Conservation (phyloP, 2,329 filamentous ascomycete genomes). For the Aspergillus chevalieri region DNA sequence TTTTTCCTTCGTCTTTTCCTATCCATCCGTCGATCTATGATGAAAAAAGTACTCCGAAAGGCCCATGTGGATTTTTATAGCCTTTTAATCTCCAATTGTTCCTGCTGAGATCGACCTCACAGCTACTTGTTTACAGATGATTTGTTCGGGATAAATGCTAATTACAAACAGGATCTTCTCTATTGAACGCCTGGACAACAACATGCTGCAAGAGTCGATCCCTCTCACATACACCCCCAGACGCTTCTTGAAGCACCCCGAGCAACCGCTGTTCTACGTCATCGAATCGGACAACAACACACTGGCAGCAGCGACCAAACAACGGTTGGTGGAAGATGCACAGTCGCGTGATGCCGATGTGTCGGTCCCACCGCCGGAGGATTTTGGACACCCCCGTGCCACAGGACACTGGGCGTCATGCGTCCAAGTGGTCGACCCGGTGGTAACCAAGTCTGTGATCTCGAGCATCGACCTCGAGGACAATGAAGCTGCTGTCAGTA, state of each 20-base stretch:
- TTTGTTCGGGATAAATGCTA: constrained; percentile 5
- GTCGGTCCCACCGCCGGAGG: constrained; percentile 64
- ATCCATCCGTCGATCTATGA: constrained; percentile 40
- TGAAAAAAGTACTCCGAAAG: constrained; percentile 29
- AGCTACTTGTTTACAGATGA: constrained; percentile 2
- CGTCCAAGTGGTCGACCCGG: constrained; percentile 83
- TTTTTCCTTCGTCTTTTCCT: constrained; percentile 4
- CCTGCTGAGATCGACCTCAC: constrained; percentile 65
- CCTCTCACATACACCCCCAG: constrained; percentile 85
- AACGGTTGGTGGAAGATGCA: constrained; percentile 68
- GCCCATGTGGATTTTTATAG: constrained; percentile 41
- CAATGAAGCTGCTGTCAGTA: constrained; percentile 86
- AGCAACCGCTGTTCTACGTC: constrained; percentile 84
- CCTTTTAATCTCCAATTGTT: constrained; percentile 75
- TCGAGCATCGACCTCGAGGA: constrained; percentile 76
- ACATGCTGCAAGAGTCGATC: constrained; percentile 79
- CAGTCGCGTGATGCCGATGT: constrained; percentile 65
- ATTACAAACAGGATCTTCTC: constrained; percentile 66
- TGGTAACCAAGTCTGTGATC: constrained; percentile 65
- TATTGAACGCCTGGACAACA: constrained; percentile 78
- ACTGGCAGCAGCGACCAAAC: constrained; percentile 68
- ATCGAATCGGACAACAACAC: constrained; percentile 93
- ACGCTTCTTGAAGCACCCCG: constrained; percentile 79
- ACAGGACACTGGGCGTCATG: constrained; percentile 91
- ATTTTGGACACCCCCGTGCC: constrained; percentile 83